A percentile compares a stretch with the other conserved stretches of the same genome.
Evolutionary conservation across 176 grass and related monocot species (phyloP).

Genomic region (Oryza rufipogon): DNA sequence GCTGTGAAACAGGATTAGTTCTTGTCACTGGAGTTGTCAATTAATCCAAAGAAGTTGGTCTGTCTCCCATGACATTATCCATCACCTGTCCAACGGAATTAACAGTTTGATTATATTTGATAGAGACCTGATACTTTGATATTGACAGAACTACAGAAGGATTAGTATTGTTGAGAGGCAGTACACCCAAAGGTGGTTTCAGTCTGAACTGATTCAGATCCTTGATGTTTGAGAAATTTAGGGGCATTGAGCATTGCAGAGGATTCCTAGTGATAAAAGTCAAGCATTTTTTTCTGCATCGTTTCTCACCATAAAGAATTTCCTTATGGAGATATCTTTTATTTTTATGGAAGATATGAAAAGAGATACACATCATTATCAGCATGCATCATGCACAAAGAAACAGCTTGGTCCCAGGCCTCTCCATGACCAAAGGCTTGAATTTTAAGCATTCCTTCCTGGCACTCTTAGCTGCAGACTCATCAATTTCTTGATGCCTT

Average conservation of each 20-base stretch:
- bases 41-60: constrained; percentile 34
- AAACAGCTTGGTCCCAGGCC: neutral
- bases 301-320: neutral
- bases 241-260: neutral
- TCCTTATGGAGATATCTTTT: neutral
- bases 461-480: neutral
- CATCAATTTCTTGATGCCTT: constrained; percentile 30
- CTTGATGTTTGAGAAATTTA: neutral
- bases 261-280: neutral
- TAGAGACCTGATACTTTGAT: neutral
- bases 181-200: neutral
- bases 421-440: constrained; percentile 25
- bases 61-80: constrained; percentile 19
- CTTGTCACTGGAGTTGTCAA: constrained; percentile 39
- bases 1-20: constrained; percentile 10
- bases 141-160: neutral
- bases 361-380: constrained; percentile 1
- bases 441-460: constrained; percentile 31
- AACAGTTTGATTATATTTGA: constrained; percentile 10
- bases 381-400: constrained; percentile 2
- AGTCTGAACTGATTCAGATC: neutral
- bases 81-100: constrained; percentile 14
- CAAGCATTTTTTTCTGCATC: neutral
- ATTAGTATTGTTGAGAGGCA: neutral
- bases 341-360: neutral